Evolutionary conservation across 805 yeast species (phyloP).

Genomic region (Lipomyces kockii): DNA sequence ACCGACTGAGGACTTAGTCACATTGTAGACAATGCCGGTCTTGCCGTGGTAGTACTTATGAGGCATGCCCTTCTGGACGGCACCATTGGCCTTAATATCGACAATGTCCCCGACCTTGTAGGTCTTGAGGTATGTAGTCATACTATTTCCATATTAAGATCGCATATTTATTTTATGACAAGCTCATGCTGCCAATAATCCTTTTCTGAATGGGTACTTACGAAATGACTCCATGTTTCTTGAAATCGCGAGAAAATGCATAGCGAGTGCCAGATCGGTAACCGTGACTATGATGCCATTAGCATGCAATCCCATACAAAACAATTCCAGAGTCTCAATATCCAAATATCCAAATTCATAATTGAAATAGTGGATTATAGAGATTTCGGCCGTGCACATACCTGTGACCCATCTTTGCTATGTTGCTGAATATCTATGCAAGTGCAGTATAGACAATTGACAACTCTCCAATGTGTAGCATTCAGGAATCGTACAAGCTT

Average conservation of each 20-base stretch:
- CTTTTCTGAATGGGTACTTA: conserved; percentile 17
- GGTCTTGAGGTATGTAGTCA: conserved; percentile 95
- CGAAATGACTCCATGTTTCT: conserved; percentile 91
- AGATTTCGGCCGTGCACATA: conserved; percentile 17
- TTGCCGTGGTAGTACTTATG: conserved; percentile 99
- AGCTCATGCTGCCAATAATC: not conserved
- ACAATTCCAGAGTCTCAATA: conserved; percentile 7
- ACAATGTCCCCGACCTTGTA: conserved; percentile 99
- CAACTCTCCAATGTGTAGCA: not conserved
- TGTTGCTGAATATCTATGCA: conserved; percentile 5
- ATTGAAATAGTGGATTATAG: not conserved
- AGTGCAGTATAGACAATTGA: not conserved
- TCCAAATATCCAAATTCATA: conserved; percentile 10
- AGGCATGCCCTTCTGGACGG: conserved; percentile 99
- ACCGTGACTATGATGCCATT: conserved; percentile 74
- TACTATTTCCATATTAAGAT: conserved; percentile 17
- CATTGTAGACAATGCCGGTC: conserved; percentile 99
- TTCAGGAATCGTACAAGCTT: not conserved
- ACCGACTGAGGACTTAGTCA: conserved; percentile 98
- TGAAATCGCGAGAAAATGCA: conserved; percentile 99
- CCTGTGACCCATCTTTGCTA: conserved; percentile 41
- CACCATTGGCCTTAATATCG: conserved; percentile 97
- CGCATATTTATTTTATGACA: not conserved
- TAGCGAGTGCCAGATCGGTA: conserved; percentile 99
- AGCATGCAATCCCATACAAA: conserved; percentile 8